These are phyloP conservation scores for Hansenula lynferdii DNA, from an alignment of 1,139 yeast genomes.

Conservation along the genomic window DNA sequence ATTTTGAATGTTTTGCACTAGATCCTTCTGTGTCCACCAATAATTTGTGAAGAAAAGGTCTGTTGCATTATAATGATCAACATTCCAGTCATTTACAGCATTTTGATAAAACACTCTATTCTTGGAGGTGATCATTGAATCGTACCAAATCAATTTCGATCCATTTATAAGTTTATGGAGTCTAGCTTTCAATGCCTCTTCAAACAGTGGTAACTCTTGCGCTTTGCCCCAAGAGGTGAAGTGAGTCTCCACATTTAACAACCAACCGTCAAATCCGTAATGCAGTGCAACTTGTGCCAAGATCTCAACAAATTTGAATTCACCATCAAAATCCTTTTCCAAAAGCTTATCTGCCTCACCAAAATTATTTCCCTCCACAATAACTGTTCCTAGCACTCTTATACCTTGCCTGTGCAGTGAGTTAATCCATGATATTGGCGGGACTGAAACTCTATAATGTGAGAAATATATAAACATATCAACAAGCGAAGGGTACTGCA, in stretches of 20 bases:
- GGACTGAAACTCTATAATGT: constrained; percentile 31
- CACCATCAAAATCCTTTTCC: constrained; percentile 17
- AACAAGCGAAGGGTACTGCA: constrained; percentile 32
- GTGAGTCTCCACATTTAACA: constrained; percentile 31
- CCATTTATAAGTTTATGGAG: constrained; percentile 19
- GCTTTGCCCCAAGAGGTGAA: constrained; percentile 20
- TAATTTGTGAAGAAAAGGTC: constrained; percentile 34
- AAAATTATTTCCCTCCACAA: constrained; percentile 29
- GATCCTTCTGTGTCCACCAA: constrained; percentile 32
- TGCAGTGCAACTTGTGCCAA: constrained; percentile 23
- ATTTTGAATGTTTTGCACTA: constrained; percentile 27
- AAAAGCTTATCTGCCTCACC: constrained; percentile 25
- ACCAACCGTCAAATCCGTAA: constrained; percentile 34
- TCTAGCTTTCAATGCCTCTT: constrained; percentile 25
- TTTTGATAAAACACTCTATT: constrained; percentile 31
- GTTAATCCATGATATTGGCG: constrained; percentile 35
- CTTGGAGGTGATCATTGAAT: constrained; percentile 26
- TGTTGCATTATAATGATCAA: constrained; percentile 25
- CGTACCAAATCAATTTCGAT: constrained; percentile 34
- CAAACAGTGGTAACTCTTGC: constrained; percentile 21
- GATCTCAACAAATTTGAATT: constrained; percentile 24
- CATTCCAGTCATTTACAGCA: constrained; percentile 31
- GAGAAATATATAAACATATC: constrained; percentile 34
- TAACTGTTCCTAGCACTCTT: constrained; percentile 31
- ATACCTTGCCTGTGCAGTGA: constrained; percentile 31